Evolutionary conservation across 2,329 filamentous ascomycete genomes (phyloP).

Genomic region (Aureobasidium sp.): DNA sequence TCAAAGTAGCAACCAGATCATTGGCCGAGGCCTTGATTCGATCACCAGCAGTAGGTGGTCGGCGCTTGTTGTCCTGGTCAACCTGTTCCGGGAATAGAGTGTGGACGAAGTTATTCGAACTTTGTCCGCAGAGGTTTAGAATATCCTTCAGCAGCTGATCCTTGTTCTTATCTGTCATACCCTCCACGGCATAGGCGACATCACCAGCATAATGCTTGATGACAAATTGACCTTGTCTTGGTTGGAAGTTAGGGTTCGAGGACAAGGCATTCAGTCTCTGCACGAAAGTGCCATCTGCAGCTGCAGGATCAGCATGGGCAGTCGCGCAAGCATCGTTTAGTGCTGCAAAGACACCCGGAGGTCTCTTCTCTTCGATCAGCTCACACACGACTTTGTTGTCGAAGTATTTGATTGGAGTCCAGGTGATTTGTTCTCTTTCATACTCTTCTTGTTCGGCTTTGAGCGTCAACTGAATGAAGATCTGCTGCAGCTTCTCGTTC

Average conservation of each 20-base stretch:
- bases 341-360: slow-evolving; percentile 87
- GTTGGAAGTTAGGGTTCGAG: slow-evolving; percentile 79
- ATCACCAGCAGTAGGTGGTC: slow-evolving; percentile 90
- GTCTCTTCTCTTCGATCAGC: slow-evolving; percentile 84
- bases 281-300: slow-evolving; percentile 93
- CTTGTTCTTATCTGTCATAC: slow-evolving; percentile 99
- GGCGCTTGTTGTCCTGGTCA: slow-evolving; percentile 89
- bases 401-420: slow-evolving; percentile 99
- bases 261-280: slow-evolving; percentile 85
- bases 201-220: slow-evolving; percentile 99
- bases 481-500: slow-evolving; percentile 98
- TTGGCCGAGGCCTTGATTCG: slow-evolving; percentile 95
- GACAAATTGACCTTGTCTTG: slow-evolving; percentile 91
- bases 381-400: slow-evolving; percentile 99
- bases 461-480: slow-evolving; percentile 94
- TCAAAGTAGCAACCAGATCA: slow-evolving; percentile 85
- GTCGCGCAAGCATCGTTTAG: slow-evolving; percentile 97
- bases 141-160: slow-evolving; percentile 93
- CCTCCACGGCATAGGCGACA: slow-evolving; percentile 86
- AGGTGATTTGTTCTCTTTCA: slow-evolving; percentile 88
- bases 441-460: slow-evolving; percentile 99
- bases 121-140: slow-evolving; percentile 76
- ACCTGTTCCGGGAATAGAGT: slow-evolving; percentile 86
- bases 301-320: slow-evolving; percentile 90
- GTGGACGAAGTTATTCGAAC: slow-evolving; percentile 79